Percentiles rank a stretch among this genome's conserved stretches.
These are phyloP conservation scores for Cylindrotheca closterium DNA, from an alignment of 108 stramenopile species.

Conservation along the genomic window DNA sequence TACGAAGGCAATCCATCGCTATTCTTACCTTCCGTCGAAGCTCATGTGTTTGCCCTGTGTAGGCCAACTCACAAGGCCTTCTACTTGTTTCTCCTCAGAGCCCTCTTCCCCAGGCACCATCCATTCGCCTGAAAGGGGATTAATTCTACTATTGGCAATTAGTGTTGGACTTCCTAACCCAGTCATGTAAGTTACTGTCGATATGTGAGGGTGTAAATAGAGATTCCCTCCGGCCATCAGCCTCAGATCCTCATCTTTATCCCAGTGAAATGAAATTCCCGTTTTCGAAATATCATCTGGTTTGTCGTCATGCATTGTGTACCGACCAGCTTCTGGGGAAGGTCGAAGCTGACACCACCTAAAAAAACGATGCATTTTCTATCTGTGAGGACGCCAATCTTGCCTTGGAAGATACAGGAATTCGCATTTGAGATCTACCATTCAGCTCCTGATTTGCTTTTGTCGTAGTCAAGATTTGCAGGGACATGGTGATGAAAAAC, in stretches of 20 bases:
- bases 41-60: constrained; percentile 72
- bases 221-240: constrained; percentile 60
- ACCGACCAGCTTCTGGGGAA: constrained; percentile 53
- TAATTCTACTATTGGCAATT: constrained; percentile 50
- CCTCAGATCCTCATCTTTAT: constrained; percentile 87
- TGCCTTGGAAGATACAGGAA: no score
- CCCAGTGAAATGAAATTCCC: constrained; percentile 86
- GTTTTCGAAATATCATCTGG: constrained; percentile 23
- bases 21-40: constrained; percentile 61
- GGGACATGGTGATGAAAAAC: constrained; percentile 71
- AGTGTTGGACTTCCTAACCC: constrained; percentile 69
- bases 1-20: no score
- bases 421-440: no score
- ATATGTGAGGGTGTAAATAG: constrained; percentile 79
- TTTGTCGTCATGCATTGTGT: constrained; percentile 36
- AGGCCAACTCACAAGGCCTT: constrained; percentile 69
- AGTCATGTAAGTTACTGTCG: constrained; percentile 83
- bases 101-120: constrained; percentile 17
- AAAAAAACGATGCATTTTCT: no score
- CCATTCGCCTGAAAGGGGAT: constrained; percentile 60
- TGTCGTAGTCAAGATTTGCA: constrained; percentile 10
- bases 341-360: constrained; percentile 80
- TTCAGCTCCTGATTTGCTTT: constrained; percentile 63
- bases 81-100: background rate
- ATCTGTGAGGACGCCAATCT: no score